Evolutionary conservation across 2,329 filamentous ascomycete genomes (phyloP), one percentile per base, ranked within the genome.

Genomic region (Fusarium gaditjirri): DNA sequence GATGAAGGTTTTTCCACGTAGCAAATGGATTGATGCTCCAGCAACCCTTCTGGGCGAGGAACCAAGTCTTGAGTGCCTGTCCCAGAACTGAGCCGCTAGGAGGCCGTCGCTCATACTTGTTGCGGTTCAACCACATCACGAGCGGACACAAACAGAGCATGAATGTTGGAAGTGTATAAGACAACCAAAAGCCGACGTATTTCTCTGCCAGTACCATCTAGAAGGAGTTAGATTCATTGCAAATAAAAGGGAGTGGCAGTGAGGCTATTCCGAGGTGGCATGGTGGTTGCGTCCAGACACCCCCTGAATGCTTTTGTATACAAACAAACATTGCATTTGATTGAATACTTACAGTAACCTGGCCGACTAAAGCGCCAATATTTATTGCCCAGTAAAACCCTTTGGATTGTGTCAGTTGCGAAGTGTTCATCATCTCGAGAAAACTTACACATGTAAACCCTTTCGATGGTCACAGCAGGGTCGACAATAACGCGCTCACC

Each of bases 321-420:
- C 27, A 29, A 29, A 5, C 27, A 6, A 29, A 29, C 6, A 29
- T 29, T 29, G 7, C 27, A 6, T 29, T 29, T 8, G 27, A 29
- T 29, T 7, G 8, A 29, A 29, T 8, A 29, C 27, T 29, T 31
- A 31, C 29, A 12, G 29, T 84, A 63, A 92, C 84, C 79, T 91
- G 90, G 16, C 88, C 90, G 41, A 86, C 71, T 47, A 92, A 84
- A 10, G 91, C 89, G 44, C 93, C 92, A 29, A 92, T 80, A 76
- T 94, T 94, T 83, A 93, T 92, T 80, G 91, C 87, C 61, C 92
- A 84, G 81, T 93, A 94, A 80, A 93, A 93, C 80, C 89, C 91
- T 74, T 89, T 86, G 78, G 90, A 13, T 12, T 21, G 2, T 23
- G 11, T 56, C n/a, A 56, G 53, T 35, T 35, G 6, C 1, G 17